phyloP scores from a whole-genome alignment of 805 yeast species.

The Ogataea pignaliae region DNA sequence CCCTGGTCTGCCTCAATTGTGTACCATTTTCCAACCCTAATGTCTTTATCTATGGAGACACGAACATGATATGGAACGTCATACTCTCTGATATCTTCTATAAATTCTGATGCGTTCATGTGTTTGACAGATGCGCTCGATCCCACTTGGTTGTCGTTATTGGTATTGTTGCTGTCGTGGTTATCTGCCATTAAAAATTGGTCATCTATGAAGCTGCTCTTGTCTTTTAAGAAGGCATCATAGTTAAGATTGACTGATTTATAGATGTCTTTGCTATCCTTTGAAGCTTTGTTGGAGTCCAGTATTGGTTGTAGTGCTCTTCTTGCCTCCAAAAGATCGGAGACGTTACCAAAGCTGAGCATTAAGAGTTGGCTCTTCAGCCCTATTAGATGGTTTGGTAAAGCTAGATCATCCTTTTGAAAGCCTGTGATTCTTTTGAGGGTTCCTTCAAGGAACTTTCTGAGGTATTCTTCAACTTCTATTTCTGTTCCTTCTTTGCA shows the following conservation, averaged over 20 bases:
- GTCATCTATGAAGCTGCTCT: constrained; percentile 28
- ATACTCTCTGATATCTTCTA: constrained; percentile 84
- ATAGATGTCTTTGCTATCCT: constrained; percentile 65
- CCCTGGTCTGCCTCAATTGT: constrained; percentile 63
- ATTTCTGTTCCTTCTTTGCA: constrained; percentile 57
- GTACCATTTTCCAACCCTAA: constrained; percentile 97
- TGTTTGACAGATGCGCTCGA: constrained; percentile 6
- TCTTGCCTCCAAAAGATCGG: constrained; percentile 73
- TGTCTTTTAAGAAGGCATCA: constrained; percentile 27
- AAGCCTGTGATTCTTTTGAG: constrained; percentile 54
- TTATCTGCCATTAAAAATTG: constrained; percentile 20
- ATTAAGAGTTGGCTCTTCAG: constrained; percentile 58
- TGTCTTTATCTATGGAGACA: constrained; percentile 83
- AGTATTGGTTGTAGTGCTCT: constrained; percentile 65
- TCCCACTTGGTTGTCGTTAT: constrained; percentile 7
- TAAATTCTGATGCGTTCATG: constrained; percentile 55
- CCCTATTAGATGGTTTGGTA: constrained; percentile 87
- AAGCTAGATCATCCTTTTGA: constrained; percentile 70
- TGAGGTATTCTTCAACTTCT: constrained; percentile 83
- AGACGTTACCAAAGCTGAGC: constrained; percentile 67
- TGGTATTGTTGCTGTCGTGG: constrained; percentile 11
- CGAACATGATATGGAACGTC: constrained; percentile 97
- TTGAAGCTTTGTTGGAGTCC: constrained; percentile 56
- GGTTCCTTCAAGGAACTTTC: constrained; percentile 59
- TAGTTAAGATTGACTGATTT: constrained; percentile 46